A percentile compares a stretch with the other conserved stretches of the same genome.
These are phyloP conservation scores for Pelargonium nanum DNA, from an alignment of 345 rosid genomes.

Conservation along the genomic window DNA sequence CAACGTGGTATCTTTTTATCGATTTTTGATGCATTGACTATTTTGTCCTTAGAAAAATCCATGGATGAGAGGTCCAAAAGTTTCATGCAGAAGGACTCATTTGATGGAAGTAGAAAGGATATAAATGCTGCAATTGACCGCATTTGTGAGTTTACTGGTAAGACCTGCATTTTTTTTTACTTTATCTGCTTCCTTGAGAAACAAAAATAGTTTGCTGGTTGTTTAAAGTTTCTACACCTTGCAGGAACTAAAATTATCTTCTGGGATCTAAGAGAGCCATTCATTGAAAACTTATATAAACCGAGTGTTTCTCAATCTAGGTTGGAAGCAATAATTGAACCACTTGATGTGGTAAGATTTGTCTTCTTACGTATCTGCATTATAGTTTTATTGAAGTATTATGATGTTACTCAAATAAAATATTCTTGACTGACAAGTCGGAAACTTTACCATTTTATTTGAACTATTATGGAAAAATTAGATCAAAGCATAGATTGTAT, in stretches of 20 bases:
- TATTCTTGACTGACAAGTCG: background rate
- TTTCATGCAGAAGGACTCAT: slow-evolving; percentile 57
- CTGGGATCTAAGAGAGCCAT: slow-evolving; percentile 80
- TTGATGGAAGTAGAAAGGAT: slow-evolving; percentile 82
- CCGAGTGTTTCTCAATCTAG: slow-evolving; percentile 65
- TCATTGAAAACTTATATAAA: slow-evolving; percentile 74
- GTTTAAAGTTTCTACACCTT: slow-evolving; percentile 17
- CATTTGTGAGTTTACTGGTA: slow-evolving; percentile 81
- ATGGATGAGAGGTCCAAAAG: slow-evolving; percentile 59
- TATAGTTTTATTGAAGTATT: background rate
- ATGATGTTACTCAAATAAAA: background rate
- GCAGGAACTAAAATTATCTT: slow-evolving; percentile 90
- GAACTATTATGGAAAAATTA: background rate
- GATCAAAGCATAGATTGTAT: slow-evolving; percentile 2
- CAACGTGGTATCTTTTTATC: background rate
- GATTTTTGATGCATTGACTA: slow-evolving; percentile 5
- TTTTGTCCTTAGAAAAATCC: slow-evolving; percentile 35
- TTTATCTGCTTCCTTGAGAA: slow-evolving; percentile 3
- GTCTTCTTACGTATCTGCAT: background rate
- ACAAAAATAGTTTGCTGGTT: slow-evolving; percentile 3
- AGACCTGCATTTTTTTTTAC: slow-evolving; percentile 10
- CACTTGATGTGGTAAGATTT: slow-evolving; percentile 62
- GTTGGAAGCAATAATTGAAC: slow-evolving; percentile 72
- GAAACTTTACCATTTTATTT: background rate
- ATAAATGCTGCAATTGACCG: slow-evolving; percentile 84